phyloP scores from a whole-genome alignment of 768 basidiomycete genomes.

The Lentinula lateritia region DNA sequence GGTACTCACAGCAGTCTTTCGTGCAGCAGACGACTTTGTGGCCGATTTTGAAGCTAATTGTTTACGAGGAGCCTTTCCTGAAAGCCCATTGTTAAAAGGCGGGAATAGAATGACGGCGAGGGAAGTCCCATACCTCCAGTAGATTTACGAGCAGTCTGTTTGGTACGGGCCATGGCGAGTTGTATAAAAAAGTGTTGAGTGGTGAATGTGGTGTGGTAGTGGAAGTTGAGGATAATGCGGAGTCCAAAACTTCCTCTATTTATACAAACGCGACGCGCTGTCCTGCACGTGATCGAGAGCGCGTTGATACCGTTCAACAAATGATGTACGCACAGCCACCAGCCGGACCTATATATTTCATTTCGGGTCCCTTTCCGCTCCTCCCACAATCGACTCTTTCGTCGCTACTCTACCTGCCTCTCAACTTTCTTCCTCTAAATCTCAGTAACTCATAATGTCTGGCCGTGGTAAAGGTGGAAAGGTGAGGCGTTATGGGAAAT shows the following conservation, averaged over 20 bases:
- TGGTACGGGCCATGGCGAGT: slow-evolving; percentile 47
- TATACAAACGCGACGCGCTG: slow-evolving; percentile 21
- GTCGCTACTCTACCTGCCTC: neutral
- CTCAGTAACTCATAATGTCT: slow-evolving; percentile 46
- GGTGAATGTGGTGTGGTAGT: neutral
- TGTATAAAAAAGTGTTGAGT: no score
- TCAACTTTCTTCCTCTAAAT: neutral
- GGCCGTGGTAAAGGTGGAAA: slow-evolving; percentile 87
- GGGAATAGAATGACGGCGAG: neutral
- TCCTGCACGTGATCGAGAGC: slow-evolving; percentile 14
- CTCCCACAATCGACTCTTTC: neutral
- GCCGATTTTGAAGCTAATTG: slow-evolving; percentile 37
- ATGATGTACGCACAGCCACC: slow-evolving; percentile 22
- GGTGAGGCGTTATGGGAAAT: slow-evolving; percentile 19
- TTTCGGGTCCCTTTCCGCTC: slow-evolving; percentile 12
- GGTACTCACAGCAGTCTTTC: slow-evolving; percentile 34
- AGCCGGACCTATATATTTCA: slow-evolving; percentile 13
- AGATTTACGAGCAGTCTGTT: slow-evolving; percentile 54
- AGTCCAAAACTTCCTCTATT: slow-evolving; percentile 13
- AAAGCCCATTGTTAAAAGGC: neutral
- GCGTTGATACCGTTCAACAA: slow-evolving; percentile 14
- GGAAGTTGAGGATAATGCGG: neutral
- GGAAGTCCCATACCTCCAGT: slow-evolving; percentile 37
- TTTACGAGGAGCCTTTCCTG: slow-evolving; percentile 51
- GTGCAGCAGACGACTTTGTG: slow-evolving; percentile 40